Percentiles rank a stretch among this genome's conserved stretches.
These are phyloP conservation scores for Beauveria scarabaeidicola DNA, from an alignment of 2,329 filamentous ascomycete genomes.

Conservation along the genomic window DNA sequence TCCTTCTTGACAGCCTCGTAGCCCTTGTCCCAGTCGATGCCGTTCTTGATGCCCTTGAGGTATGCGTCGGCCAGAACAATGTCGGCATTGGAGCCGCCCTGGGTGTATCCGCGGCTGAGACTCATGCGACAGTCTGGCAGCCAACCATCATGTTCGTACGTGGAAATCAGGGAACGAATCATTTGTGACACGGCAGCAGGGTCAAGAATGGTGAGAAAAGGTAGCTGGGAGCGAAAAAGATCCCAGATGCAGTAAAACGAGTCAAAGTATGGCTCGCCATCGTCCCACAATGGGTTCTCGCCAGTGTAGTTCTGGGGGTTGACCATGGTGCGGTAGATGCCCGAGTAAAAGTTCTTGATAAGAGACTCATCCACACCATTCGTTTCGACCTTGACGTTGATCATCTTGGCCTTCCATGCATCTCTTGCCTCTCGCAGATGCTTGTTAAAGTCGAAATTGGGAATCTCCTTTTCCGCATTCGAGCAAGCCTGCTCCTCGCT, in stretches of 20 bases:
- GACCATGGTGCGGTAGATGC: slow-evolving; percentile 64
- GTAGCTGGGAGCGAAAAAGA: slow-evolving; percentile 59
- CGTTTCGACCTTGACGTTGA: slow-evolving; percentile 46
- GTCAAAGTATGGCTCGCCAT: slow-evolving; percentile 62
- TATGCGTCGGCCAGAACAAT: slow-evolving; percentile 59
- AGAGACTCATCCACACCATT: slow-evolving; percentile 43
- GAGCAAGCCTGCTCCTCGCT: slow-evolving; percentile 56
- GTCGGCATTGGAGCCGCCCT: slow-evolving; percentile 69
- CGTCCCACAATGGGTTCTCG: slow-evolving; percentile 61
- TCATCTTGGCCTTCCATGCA: slow-evolving; percentile 55
- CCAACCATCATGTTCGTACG: slow-evolving; percentile 60
- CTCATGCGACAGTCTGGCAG: slow-evolving; percentile 70
- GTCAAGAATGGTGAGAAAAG: slow-evolving; percentile 60
- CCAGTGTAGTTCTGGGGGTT: slow-evolving; percentile 67
- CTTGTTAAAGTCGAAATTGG: slow-evolving; percentile 53
- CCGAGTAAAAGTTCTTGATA: slow-evolving; percentile 60
- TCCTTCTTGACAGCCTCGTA: slow-evolving; percentile 67
- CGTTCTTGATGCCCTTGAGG: slow-evolving; percentile 53
- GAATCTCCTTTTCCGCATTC: slow-evolving; percentile 62
- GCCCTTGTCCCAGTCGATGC: slow-evolving; percentile 57
- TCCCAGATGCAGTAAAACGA: slow-evolving; percentile 75
- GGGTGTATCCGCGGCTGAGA: slow-evolving; percentile 64
- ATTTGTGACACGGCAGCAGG: slow-evolving; percentile 55
- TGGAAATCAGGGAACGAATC: slow-evolving; percentile 63
- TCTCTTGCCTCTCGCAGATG: slow-evolving; percentile 43